phyloP scores from a whole-genome alignment of 805 yeast genomes.

The Tetrapisispora nanseiensis region DNA sequence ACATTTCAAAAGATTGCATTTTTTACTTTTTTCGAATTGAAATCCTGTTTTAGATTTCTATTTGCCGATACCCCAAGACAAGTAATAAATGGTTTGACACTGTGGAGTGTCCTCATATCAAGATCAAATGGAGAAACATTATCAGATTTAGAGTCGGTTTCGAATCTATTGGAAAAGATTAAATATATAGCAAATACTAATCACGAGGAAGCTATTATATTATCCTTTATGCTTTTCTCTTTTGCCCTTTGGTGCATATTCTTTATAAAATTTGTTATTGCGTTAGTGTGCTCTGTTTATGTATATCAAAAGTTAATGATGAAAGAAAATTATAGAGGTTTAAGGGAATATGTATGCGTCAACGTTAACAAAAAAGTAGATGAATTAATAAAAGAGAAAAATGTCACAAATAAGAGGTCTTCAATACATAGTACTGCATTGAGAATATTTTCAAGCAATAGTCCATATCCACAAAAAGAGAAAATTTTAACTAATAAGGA shows the following conservation, averaged over 20 bases:
- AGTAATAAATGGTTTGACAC: constrained; percentile 67
- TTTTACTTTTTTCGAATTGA: constrained; percentile 53
- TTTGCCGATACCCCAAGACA: constrained; percentile 85
- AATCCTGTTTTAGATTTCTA: constrained; percentile 50
- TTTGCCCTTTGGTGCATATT: constrained; percentile 65
- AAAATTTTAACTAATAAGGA: neutral
- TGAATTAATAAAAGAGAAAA: constrained; percentile 23
- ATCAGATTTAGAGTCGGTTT: constrained; percentile 21
- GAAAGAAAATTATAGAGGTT: constrained; percentile 30
- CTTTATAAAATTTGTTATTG: constrained; percentile 45
- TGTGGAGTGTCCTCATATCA: constrained; percentile 39
- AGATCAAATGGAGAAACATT: constrained; percentile 24
- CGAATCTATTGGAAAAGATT: constrained; percentile 36
- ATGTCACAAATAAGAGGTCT: constrained; percentile 1
- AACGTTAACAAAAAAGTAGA: constrained; percentile 51
- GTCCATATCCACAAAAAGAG: too few species aligned
- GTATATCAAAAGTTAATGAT: constrained; percentile 38
- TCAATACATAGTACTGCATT: neutral
- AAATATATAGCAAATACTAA: constrained; percentile 50
- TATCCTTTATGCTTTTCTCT: constrained; percentile 68
- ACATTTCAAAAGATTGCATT: constrained; percentile 61
- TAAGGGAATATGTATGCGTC: constrained; percentile 53
- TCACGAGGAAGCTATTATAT: constrained; percentile 55
- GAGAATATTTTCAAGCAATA: neutral
- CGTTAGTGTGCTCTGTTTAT: constrained; percentile 43